These are phyloP conservation scores for Stenogyne calaminthoides DNA, from an alignment of 305 asterid genomes.

Conservation along the genomic window DNA sequence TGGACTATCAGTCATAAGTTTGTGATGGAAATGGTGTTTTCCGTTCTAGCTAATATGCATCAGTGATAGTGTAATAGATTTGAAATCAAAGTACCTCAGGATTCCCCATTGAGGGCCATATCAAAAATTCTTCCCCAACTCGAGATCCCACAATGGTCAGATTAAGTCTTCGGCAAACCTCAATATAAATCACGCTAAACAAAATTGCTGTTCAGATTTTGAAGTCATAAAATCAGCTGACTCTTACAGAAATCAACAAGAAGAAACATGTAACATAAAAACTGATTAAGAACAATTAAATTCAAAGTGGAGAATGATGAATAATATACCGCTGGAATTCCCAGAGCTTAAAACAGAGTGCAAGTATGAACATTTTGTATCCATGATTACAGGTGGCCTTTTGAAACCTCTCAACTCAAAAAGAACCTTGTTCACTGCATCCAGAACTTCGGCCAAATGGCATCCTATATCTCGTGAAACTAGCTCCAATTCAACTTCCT, in stretches of 20 bases:
- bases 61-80: background rate
- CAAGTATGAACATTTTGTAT: conserved; percentile 78
- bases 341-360: conserved; percentile 86
- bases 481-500: conserved; percentile 88
- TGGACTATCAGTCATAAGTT: background rate
- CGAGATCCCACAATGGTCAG: conserved; percentile 90
- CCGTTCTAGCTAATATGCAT: background rate
- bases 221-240: conserved; percentile 29
- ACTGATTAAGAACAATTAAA: background rate
- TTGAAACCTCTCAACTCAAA: conserved; percentile 74
- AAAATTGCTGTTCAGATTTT: conserved; percentile 62
- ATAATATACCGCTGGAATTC: conserved; percentile 67
- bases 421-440: conserved; percentile 79
- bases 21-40: background rate
- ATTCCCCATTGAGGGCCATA: conserved; percentile 91
- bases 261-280: background rate
- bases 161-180: conserved; percentile 89
- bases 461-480: conserved; percentile 83
- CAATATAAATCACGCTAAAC: conserved; percentile 87
- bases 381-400: conserved; percentile 69
- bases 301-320: conserved; percentile 1
- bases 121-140: conserved; percentile 95
- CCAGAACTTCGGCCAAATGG: conserved; percentile 70
- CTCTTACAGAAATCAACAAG: conserved; percentile 1
- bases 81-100: conserved; percentile 68